Evolutionary conservation across 805 yeast species (phyloP), one percentile per base, ranked within the genome.

Genomic region (Candida cerambycidarum): DNA sequence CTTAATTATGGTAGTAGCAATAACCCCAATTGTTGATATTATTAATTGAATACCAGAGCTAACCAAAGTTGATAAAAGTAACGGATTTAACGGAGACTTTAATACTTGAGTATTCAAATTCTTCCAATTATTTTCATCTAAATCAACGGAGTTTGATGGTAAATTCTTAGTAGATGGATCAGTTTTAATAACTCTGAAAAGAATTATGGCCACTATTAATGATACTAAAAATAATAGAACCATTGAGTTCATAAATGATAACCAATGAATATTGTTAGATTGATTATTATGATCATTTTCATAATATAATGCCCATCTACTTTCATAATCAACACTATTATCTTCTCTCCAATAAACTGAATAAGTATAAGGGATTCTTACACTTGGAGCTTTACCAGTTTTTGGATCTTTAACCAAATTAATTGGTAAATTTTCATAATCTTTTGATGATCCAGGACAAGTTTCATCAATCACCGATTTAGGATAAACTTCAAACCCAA

Each of bases 281-380:
- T 71, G 64, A 24, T 69, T 71, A 16, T 67, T 58, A 19, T 68
- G 65, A 39, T 79, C 84, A 51, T 75, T 75, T 45, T 79, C 72
- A 50, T 82, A 76, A 59, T 83, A 89, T 52, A 83, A 63, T 34
- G 79, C 79, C 93, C 95, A 87, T 52, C 96, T 71, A 45, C 80
- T 71, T 38, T 73, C 71, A 75, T 88, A 85, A 18, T 75, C 73
- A 17, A 85, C 68, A 2, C 79, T 74, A 32, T 67, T 65, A 46
- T 89, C 96, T 58, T 89, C 95, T 58, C 93, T 72, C 95, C 96
- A 89, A 56, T 84, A 84, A 2, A 89, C 89, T 1, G 96, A 79
- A 54, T 88, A 89, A 0, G 96, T 84, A 62, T 80, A 89, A 3
- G 92, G 90, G 25, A 89, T 76, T 28, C 70, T 56, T 1, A 66